Conservation (phyloP, 768 basidiomycete genomes). For the Cyclocybe cylindracea region DNA sequence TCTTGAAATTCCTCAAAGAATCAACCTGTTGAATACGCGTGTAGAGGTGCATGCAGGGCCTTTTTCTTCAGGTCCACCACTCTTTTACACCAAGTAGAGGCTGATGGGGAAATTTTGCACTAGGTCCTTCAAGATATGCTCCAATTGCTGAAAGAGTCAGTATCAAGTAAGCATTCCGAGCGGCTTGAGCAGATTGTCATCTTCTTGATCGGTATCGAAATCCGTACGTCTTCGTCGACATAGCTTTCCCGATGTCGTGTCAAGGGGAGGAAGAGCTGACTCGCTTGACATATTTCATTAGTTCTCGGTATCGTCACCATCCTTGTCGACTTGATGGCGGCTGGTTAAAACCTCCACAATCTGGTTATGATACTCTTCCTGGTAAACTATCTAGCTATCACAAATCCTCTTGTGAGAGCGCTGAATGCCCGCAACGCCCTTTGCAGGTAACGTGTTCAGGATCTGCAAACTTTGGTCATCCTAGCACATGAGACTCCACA, state of each 20-base stretch:
- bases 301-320: constrained; percentile 91
- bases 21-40: constrained; percentile 89
- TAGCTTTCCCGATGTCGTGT: too few species aligned
- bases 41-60: constrained; percentile 65
- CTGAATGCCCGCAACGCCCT: too few species aligned
- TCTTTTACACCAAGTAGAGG: not conserved
- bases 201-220: constrained; percentile 85
- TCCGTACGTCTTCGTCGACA: constrained; percentile 46
- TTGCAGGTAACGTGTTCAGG: too few species aligned
- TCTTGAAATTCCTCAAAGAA: constrained; percentile 92
- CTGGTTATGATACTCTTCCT: not conserved
- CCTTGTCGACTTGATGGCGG: constrained; percentile 74
- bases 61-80: constrained; percentile 5
- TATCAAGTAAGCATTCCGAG: constrained; percentile 88
- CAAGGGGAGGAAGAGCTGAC: not conserved
- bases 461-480: too few species aligned
- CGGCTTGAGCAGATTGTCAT: constrained; percentile 93
- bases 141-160: constrained; percentile 91
- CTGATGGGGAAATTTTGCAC: constrained; percentile 1
- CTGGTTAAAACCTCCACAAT: not conserved
- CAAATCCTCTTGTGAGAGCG: too few species aligned
- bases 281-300: constrained; percentile 22
- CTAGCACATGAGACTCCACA: too few species aligned
- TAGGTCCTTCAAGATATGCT: constrained; percentile 97
- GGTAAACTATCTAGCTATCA: not conserved